Base-by-base conservation (phyloP, 169 alveolate species). In the Cryptosporidium andersoni region DNA sequence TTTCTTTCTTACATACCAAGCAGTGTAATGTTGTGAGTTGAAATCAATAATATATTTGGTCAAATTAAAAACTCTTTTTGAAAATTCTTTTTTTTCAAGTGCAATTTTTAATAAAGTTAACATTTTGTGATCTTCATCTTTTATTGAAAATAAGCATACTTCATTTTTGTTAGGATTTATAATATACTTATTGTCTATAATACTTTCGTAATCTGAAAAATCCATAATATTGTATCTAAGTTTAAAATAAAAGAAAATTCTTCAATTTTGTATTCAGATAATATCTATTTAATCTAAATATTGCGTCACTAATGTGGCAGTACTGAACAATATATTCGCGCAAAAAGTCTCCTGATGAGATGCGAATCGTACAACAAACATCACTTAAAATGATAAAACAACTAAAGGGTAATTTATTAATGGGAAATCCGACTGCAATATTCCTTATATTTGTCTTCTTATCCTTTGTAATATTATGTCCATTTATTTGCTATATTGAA, bases 391-490 rank as follows among this genome's bases (percentile, higher is more conserved):
- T 55, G 37, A 58, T 74, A 9, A 43, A 74, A 42, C n/a, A 58
- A 56, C 43, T 74, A 25, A 53, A 39, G 5, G 67, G 55, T 14
- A 40, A 74, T 55, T 47, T 74, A 14, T 74, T 58, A 1, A 40
- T 74, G 8, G 85, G 85, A 11, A 55, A 74, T 51, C 85, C 85
- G 74, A 74, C 85, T n/a, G 85, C 74, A 8, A 74, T 74, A 58
- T 74, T 74, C 48, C 55, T 74, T 42, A 58, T 42, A 4, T 74
- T 74, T 58, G 64, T 51, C 14, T 16, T 60, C 8, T 34, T 55
- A 9, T 34, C 68, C 12, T 51, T 74, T 3, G 40, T 51, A 7
- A 40, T 74, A 58, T 37, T 74, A 4, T 74, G 55, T 45, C 85
- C 85, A 8, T 74, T 56, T 37, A 47, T 74, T n/a, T 74, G 66